Conservation (phyloP, 352 stramenopile genomes). For the Aphanomyces astaci region DNA sequence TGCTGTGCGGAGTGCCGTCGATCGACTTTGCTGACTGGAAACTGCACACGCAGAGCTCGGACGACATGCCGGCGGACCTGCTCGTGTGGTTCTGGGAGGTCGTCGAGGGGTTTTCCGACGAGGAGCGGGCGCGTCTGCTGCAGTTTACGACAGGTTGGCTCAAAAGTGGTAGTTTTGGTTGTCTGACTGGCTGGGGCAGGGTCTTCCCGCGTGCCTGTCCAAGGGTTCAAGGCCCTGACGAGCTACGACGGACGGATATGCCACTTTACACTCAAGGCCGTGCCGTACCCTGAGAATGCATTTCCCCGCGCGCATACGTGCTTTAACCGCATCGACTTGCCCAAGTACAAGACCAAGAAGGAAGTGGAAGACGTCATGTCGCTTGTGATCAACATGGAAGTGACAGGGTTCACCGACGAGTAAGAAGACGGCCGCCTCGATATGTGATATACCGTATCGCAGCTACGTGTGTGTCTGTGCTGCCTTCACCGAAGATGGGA, state of each 20-base stretch:
- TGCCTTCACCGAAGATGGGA: too few relatives aligned
- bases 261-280: constrained; percentile 53
- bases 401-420: constrained; percentile 85
- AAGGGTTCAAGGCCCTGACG: constrained; percentile 54
- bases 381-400: constrained; percentile 92
- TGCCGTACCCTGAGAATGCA: constrained; percentile 45
- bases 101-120: constrained; percentile 44
- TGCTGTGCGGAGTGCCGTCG: constrained; percentile 69
- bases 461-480: too few relatives aligned
- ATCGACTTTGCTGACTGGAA: constrained; percentile 83
- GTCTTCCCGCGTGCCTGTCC: constrained; percentile 48
- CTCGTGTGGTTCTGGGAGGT: constrained; percentile 70
- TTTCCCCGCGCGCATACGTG: constrained; percentile 45
- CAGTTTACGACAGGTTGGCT: constrained; percentile 40
- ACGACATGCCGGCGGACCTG: constrained; percentile 64
- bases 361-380: constrained; percentile 90
- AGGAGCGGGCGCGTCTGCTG: constrained; percentile 42
- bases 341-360: constrained; percentile 87
- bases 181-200: constrained; percentile 23
- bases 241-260: constrained; percentile 54
- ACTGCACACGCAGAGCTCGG: constrained; percentile 80
- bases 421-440: too few relatives aligned
- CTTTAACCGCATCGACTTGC: constrained; percentile 83
- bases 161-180: background rate
- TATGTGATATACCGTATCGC: too few relatives aligned